A percentile compares a stretch with the other conserved stretches of the same genome.
These are phyloP conservation scores for Apophysomyces ossiformis DNA, from an alignment of 371 early-diverging fungal species.

Conservation along the genomic window DNA sequence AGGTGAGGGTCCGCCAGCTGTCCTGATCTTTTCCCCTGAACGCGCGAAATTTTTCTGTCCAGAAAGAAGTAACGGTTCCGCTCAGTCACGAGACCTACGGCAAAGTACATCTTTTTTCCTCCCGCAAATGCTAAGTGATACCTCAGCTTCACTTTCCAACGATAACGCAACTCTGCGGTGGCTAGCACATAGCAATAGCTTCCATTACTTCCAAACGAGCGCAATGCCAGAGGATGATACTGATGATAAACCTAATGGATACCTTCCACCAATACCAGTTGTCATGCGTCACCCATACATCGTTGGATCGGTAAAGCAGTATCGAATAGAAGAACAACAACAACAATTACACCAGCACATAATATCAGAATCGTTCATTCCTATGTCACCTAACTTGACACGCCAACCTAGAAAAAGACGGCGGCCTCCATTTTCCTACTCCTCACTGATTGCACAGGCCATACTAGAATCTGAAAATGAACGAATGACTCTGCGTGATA, in stretches of 20 bases:
- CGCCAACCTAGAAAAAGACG: slow-evolving; percentile 58
- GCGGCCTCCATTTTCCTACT: slow-evolving; percentile 79
- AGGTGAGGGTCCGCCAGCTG: no score
- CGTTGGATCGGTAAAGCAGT: slow-evolving; percentile 45
- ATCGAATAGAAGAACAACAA: slow-evolving; percentile 40
- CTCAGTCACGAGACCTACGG: background rate
- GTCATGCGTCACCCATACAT: slow-evolving; percentile 45
- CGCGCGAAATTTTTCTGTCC: no score
- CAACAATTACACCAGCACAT: slow-evolving; percentile 50
- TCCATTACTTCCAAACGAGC: background rate
- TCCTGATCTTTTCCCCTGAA: no score
- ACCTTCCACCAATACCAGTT: slow-evolving; percentile 52
- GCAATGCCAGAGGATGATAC: background rate
- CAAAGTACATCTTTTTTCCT: no score
- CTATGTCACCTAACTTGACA: slow-evolving; percentile 44
- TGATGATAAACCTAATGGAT: slow-evolving; percentile 16
- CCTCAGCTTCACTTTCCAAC: slow-evolving; percentile 1
- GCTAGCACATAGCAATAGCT: background rate
- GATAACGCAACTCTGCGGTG: background rate
- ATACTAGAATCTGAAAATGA: slow-evolving; percentile 60
- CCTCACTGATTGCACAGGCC: slow-evolving; percentile 77
- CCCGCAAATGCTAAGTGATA: background rate
- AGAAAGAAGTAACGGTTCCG: no score
- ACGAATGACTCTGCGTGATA: slow-evolving; percentile 70
- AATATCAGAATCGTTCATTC: slow-evolving; percentile 55